Conservation (phyloP, 164 flowering plant species). For the Piper betle region DNA sequence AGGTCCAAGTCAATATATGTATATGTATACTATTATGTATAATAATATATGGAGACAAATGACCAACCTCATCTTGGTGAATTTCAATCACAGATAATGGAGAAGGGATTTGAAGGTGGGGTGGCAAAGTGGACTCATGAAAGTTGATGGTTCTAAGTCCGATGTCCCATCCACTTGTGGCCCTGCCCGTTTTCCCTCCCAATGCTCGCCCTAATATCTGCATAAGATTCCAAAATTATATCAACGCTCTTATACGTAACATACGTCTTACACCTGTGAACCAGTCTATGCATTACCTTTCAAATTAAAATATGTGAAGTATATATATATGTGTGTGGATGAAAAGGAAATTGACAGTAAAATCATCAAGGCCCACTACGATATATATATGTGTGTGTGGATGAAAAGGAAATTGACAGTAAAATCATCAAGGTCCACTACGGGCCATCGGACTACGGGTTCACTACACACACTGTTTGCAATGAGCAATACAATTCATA, state of each 20-base stretch:
- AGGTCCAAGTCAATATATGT: no score
- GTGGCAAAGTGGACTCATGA: constrained; percentile 26
- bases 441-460: not conserved
- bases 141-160: constrained; percentile 26
- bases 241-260: no score
- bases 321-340: not conserved
- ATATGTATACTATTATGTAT: no score
- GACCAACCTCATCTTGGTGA: constrained; percentile 76
- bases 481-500: no score
- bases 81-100: constrained; percentile 42
- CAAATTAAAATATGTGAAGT: not conserved
- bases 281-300: no score
- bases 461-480: no score
- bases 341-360: not conserved
- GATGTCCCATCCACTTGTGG: constrained; percentile 19
- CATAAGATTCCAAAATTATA: not conserved
- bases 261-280: no score
- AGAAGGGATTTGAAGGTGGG: constrained; percentile 37
- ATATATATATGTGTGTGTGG: no score
- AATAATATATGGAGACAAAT: not conserved
- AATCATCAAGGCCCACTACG: not conserved
- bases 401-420: no score
- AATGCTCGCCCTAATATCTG: constrained; percentile 21
- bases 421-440: no score
- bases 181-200: constrained; percentile 23